A percentile compares a stretch with the other conserved stretches of the same genome.
Conservation (phyloP, 2,329 filamentous ascomycete genomes). For the Fusarium sp. region DNA sequence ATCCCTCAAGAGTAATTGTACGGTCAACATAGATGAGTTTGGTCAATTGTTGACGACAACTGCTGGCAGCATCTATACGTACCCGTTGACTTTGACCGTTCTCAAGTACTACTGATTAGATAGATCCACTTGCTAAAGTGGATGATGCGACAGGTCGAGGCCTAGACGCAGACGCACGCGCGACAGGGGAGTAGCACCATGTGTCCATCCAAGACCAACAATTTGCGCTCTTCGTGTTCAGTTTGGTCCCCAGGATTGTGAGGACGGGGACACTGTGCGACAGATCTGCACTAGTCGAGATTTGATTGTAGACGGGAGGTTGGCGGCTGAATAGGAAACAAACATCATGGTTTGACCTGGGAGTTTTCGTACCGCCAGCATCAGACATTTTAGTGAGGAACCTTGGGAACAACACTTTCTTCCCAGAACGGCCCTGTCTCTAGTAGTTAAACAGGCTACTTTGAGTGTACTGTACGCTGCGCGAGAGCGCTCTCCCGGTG, state of each 20-base stretch:
- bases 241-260: constrained; percentile 36
- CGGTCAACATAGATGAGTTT: neutral
- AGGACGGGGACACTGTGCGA: constrained; percentile 41
- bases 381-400: constrained; percentile 13
- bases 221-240: constrained; percentile 43
- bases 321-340: constrained; percentile 26
- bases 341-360: neutral
- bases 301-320: constrained; percentile 45
- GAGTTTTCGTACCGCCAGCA: constrained; percentile 19
- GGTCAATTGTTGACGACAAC: neutral
- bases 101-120: constrained; percentile 17
- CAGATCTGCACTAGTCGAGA: constrained; percentile 47
- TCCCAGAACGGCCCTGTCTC: neutral
- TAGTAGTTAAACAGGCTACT: neutral
- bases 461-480: constrained; percentile 1
- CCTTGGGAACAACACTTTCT: neutral
- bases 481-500: neutral
- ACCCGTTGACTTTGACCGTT: constrained; percentile 13
- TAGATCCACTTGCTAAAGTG: constrained; percentile 37
- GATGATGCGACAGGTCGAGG: constrained; percentile 46
- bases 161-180: constrained; percentile 36
- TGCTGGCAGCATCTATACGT: neutral
- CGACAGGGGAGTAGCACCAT: constrained; percentile 43
- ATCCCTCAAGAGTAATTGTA: neutral
- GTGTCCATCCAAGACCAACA: constrained; percentile 33